Conservation (phyloP, 371 early-diverging fungal genomes). For the Haplosporangium sp. region DNA sequence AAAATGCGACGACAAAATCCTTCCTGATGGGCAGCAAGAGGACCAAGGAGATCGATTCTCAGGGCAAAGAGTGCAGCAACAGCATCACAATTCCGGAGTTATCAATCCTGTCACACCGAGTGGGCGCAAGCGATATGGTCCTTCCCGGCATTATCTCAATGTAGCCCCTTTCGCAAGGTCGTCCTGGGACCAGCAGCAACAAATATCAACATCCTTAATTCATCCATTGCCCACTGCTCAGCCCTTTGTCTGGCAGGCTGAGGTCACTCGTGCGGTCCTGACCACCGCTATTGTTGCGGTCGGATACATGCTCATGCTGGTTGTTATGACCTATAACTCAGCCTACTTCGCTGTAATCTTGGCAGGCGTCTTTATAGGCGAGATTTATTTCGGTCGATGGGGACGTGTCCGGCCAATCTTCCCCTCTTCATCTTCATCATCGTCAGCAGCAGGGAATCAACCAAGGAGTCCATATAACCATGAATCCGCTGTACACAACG, state of each 20-base stretch:
- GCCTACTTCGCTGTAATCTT: slow-evolving; percentile 74
- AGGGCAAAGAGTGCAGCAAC: slow-evolving; percentile 4
- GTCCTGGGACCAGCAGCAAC: not conserved
- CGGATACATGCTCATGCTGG: slow-evolving; percentile 80
- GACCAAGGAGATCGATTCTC: not conserved
- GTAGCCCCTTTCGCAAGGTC: no score
- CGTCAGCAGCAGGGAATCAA: not conserved
- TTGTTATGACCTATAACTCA: slow-evolving; percentile 87
- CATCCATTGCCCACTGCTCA: slow-evolving; percentile 57
- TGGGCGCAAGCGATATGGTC: slow-evolving; percentile 4
- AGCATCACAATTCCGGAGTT: no score
- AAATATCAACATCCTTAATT: not conserved
- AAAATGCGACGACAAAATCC: not conserved
- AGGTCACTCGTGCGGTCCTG: slow-evolving; percentile 61
- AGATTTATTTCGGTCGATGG: slow-evolving; percentile 70
- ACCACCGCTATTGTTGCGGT: slow-evolving; percentile 61
- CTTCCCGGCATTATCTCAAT: no score
- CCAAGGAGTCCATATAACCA: not conserved
- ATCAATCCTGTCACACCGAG: not conserved
- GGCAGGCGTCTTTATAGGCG: slow-evolving; percentile 75
- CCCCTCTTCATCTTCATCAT: not conserved
- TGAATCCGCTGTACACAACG: not conserved
- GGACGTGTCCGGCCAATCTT: slow-evolving; percentile 40
- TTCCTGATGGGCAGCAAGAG: not conserved
- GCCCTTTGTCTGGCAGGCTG: slow-evolving; percentile 64